phyloP scores from a whole-genome alignment of 2,329 filamentous ascomycete species.

The Aspergillus chevalieri region DNA sequence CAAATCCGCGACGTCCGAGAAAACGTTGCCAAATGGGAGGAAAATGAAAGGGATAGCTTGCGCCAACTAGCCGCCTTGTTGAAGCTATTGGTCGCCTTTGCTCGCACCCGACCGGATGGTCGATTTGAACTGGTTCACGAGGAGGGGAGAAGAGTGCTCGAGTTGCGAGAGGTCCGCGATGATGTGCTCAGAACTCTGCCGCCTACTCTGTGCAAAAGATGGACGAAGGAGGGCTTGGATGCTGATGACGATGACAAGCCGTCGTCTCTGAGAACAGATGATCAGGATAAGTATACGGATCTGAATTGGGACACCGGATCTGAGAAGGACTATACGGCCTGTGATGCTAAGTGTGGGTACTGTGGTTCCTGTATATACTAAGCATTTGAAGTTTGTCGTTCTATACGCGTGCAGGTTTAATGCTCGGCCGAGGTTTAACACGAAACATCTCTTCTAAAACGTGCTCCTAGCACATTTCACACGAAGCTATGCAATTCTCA shows the following conservation, averaged over 20 bases:
- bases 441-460: too few species aligned
- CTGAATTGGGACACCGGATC: background rate
- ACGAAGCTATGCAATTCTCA: too few species aligned
- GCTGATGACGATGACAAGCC: too few species aligned
- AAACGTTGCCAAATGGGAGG: constrained; percentile 39
- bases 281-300: background rate
- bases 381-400: background rate
- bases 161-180: constrained; percentile 19
- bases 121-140: constrained; percentile 21
- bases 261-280: too few species aligned
- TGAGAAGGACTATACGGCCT: background rate
- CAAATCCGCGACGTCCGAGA: constrained; percentile 32
- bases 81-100: constrained; percentile 16
- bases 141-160: constrained; percentile 20
- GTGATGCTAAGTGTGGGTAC: background rate
- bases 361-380: background rate
- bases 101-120: constrained; percentile 10
- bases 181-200: background rate
- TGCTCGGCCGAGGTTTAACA: too few species aligned
- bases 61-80: constrained; percentile 14
- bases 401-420: too few species aligned
- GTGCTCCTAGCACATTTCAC: too few species aligned
- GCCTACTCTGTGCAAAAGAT: background rate
- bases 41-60: constrained; percentile 24
- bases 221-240: background rate